phyloP scores from a whole-genome alignment of 1,284 basidiomycete genomes.

The Ustilago shanxiensis region DNA sequence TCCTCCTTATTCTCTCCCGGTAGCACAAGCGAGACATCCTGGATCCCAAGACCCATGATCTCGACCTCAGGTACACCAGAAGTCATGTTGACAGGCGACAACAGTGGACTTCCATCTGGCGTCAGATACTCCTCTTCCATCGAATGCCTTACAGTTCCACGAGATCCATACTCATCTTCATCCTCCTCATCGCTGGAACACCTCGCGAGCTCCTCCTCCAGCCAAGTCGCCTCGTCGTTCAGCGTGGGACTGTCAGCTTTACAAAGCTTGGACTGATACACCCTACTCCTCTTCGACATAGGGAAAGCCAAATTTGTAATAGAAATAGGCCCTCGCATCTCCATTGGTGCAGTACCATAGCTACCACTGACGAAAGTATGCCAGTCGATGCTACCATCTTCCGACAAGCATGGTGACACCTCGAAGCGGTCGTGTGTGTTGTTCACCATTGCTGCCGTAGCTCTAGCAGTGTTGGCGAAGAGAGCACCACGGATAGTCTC shows the following conservation, averaged over 20 bases:
- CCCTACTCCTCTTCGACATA: slow-evolving; percentile 7
- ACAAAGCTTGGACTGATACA: slow-evolving; percentile 32
- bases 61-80: slow-evolving; percentile 13
- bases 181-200: slow-evolving; percentile 40
- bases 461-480: not conserved
- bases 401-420: slow-evolving; percentile 28
- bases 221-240: slow-evolving; percentile 44
- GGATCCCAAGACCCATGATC: slow-evolving; percentile 43
- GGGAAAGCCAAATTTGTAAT: slow-evolving; percentile 24
- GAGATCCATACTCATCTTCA: slow-evolving; percentile 10
- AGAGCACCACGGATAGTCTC: slow-evolving; percentile 32
- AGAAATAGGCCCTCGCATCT: slow-evolving; percentile 20
- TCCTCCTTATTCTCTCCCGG: slow-evolving; percentile 8
- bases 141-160: slow-evolving; percentile 9
- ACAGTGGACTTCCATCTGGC: slow-evolving; percentile 33
- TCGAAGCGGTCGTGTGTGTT: slow-evolving; percentile 20
- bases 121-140: slow-evolving; percentile 36
- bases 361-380: slow-evolving; percentile 36
- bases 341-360: slow-evolving; percentile 13
- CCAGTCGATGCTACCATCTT: slow-evolving; percentile 31
- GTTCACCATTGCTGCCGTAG: not conserved
- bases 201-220: slow-evolving; percentile 46
- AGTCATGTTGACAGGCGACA: slow-evolving; percentile 19
- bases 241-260: slow-evolving; percentile 45
- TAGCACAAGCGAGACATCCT: slow-evolving; percentile 17